Percentiles rank a stretch among this genome's conserved stretches.
phyloP scores from a whole-genome alignment of 2,329 filamentous ascomycete species.

The Xenoacremonium recifei region DNA sequence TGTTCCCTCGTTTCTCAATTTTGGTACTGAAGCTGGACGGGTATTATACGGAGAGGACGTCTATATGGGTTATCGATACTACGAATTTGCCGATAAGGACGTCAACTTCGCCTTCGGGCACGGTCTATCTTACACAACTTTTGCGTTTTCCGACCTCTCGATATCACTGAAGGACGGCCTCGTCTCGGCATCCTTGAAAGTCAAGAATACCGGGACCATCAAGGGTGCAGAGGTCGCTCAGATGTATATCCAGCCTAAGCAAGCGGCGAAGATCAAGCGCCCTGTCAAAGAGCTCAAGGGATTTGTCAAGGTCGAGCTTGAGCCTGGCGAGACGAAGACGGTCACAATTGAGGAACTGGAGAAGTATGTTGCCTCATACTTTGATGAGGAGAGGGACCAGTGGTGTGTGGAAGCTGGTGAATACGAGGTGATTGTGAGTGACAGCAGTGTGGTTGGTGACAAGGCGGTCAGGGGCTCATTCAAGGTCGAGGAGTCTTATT shows the following conservation, averaged over 20 bases:
- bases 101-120: slow-evolving; percentile 78
- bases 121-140: slow-evolving; percentile 75
- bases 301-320: slow-evolving; percentile 62
- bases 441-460: slow-evolving; percentile 51
- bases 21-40: slow-evolving; percentile 65
- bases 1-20: slow-evolving; percentile 76
- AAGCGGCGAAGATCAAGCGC: slow-evolving; percentile 51
- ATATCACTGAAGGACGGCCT: slow-evolving; percentile 47
- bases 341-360: slow-evolving; percentile 57
- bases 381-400: slow-evolving; percentile 63
- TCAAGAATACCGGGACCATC: slow-evolving; percentile 61
- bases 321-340: slow-evolving; percentile 56
- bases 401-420: slow-evolving; percentile 67
- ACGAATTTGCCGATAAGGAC: slow-evolving; percentile 65
- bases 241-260: slow-evolving; percentile 54
- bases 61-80: slow-evolving; percentile 79
- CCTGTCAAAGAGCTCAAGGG: slow-evolving; percentile 64
- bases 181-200: slow-evolving; percentile 45
- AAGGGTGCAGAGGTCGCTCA: slow-evolving; percentile 57
- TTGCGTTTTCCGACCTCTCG: slow-evolving; percentile 52
- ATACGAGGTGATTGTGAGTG: slow-evolving; percentile 61
- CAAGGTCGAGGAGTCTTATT: slow-evolving; percentile 58
- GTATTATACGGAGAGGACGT: slow-evolving; percentile 78
- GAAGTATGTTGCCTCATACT: slow-evolving; percentile 68
- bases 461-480: slow-evolving; percentile 53